phyloP scores from a whole-genome alignment of 805 yeast genomes.

The Nakazawaea holstii region DNA sequence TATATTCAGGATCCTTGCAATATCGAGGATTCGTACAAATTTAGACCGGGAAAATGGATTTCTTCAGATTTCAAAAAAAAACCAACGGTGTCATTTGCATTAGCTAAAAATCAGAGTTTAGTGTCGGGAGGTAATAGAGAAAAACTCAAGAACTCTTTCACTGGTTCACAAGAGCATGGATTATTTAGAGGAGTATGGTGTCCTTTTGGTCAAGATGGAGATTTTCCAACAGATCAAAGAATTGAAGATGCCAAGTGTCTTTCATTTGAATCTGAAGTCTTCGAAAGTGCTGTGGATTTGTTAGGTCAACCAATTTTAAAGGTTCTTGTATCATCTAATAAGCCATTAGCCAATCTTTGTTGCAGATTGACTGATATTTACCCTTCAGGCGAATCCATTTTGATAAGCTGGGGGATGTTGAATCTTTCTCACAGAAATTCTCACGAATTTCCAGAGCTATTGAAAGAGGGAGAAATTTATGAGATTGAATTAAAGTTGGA shows the following conservation, averaged over 20 bases:
- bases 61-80: constrained; percentile 19
- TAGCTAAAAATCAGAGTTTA: constrained; percentile 13
- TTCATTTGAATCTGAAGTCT: constrained; percentile 27
- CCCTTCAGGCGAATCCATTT: constrained; percentile 31
- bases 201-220: constrained; percentile 42
- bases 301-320: constrained; percentile 33
- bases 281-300: constrained; percentile 21
- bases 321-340: constrained; percentile 29
- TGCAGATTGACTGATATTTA: constrained; percentile 35
- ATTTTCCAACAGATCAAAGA: constrained; percentile 40
- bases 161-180: constrained; percentile 36
- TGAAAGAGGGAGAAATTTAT: constrained; percentile 27
- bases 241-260: constrained; percentile 35
- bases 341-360: constrained; percentile 32
- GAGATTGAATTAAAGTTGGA: constrained; percentile 31
- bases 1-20: constrained; percentile 38
- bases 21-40: constrained; percentile 30
- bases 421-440: constrained; percentile 36
- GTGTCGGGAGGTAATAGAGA: neutral
- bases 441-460: constrained; percentile 33
- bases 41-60: constrained; percentile 36
- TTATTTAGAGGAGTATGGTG: constrained; percentile 39
- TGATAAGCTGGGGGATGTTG: constrained; percentile 42
- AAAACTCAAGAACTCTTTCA: constrained; percentile 15
- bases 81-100: constrained; percentile 13